phyloP scores from a whole-genome alignment of 1,284 basidiomycete genomes.

The Boletus calvinii region DNA sequence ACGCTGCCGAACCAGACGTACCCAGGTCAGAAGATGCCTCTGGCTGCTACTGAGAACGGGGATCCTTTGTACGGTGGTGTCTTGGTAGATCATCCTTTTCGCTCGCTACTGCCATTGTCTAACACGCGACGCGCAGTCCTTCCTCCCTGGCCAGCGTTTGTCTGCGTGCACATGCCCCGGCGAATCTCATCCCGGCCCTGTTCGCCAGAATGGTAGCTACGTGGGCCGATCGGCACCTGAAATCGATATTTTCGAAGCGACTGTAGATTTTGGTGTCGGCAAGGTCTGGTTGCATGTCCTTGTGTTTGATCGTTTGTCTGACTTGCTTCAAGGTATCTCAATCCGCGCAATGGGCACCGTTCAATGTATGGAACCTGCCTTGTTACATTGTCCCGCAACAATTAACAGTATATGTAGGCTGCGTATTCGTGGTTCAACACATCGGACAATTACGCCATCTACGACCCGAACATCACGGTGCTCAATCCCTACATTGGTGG shows the following conservation, averaged over 20 bases:
- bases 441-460: conserved; percentile 27
- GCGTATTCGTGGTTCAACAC: conserved; percentile 32
- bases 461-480: conserved; percentile 26
- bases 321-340: conserved; percentile 32
- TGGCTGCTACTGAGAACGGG: conserved; percentile 45
- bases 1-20: conserved; percentile 79
- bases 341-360: conserved; percentile 38
- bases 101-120: conserved; percentile 1
- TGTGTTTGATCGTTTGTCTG: conserved; percentile 6
- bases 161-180: conserved; percentile 79
- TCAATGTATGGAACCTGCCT: conserved; percentile 25
- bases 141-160: conserved; percentile 79
- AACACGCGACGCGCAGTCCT: conserved; percentile 44
- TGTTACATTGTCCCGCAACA: neutral
- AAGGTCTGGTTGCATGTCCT: conserved; percentile 23
- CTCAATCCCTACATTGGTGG: conserved; percentile 34
- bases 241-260: conserved; percentile 48
- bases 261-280: conserved; percentile 29
- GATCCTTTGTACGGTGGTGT: conserved; percentile 40
- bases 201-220: conserved; percentile 54
- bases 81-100: conserved; percentile 34
- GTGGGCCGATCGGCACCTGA: conserved; percentile 82
- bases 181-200: conserved; percentile 83
- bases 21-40: conserved; percentile 49
- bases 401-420: conserved; percentile 26